These are phyloP conservation scores for Coemansia sp. DNA, from an alignment of 192 early-diverging fungal genomes.

Conservation along the genomic window DNA sequence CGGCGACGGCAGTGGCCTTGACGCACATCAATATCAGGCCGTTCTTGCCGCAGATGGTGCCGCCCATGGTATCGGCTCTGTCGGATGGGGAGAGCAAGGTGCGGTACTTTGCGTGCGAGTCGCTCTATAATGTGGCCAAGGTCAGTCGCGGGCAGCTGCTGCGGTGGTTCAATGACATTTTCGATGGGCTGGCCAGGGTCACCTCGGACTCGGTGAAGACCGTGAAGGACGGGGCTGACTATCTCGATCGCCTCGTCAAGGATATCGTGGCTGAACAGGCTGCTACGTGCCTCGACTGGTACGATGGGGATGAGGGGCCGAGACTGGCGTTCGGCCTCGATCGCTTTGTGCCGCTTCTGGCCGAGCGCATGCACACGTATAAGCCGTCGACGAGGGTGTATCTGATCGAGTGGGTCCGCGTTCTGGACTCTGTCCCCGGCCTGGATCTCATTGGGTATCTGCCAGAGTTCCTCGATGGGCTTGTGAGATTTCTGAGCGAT, in stretches of 20 bases:
- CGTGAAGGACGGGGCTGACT: conserved; percentile 93
- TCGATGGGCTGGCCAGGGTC: conserved; percentile 94
- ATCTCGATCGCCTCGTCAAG: conserved; percentile 92
- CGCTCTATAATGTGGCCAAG: conserved; percentile 97
- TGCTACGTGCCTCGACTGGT: conserved; percentile 65
- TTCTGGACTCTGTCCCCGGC: conserved; percentile 90
- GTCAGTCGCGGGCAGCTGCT: conserved; percentile 87
- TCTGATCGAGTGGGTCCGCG: conserved; percentile 91
- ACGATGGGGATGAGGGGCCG: conserved; percentile 21
- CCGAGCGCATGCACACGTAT: conserved; percentile 87
- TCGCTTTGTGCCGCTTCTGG: conserved; percentile 88
- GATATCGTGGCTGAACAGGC: conserved; percentile 94
- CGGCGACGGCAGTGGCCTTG: conserved; percentile 83
- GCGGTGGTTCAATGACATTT: conserved; percentile 93
- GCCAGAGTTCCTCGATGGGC: conserved; percentile 91
- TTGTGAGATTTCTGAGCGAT: conserved; percentile 88
- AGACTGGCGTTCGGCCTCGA: conserved; percentile 81
- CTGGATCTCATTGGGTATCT: conserved; percentile 88
- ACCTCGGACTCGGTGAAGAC: conserved; percentile 79
- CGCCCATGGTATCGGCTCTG: conserved; percentile 92
- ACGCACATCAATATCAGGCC: conserved; percentile 66
- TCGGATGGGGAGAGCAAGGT: conserved; percentile 88
- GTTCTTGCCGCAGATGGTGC: conserved; percentile 78
- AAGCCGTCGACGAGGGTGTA: conserved; percentile 90
- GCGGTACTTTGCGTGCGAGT: conserved; percentile 98